These are phyloP conservation scores for Starmerella potacharoeniae DNA, from an alignment of 805 yeast genomes.

Conservation along the genomic window DNA sequence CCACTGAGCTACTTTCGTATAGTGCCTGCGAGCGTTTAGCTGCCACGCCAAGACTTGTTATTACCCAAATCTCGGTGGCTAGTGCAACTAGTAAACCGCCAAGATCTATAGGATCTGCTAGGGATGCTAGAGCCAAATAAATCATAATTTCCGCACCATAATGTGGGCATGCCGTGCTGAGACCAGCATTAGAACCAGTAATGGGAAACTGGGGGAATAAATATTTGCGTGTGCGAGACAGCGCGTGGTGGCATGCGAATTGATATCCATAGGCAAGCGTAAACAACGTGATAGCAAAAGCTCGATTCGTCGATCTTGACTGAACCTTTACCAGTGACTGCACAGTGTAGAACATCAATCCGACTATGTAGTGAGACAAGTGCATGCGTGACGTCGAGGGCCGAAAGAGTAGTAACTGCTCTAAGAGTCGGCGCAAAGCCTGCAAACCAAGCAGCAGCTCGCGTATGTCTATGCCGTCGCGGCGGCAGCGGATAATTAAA, in stretches of 20 bases:
- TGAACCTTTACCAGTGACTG: conserved; percentile 10
- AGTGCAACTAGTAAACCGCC: conserved; percentile 13
- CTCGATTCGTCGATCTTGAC: background rate
- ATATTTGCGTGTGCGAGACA: conserved; percentile 44
- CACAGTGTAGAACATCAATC: conserved; percentile 38
- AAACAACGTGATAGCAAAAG: conserved; percentile 23
- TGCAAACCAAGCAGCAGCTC: conserved; percentile 31
- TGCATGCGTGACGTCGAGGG: conserved; percentile 40
- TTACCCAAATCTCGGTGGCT: conserved; percentile 27
- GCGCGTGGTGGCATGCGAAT: conserved; percentile 36
- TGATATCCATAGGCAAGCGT: conserved; percentile 37
- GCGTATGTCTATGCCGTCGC: conserved; percentile 1
- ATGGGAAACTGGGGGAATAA: conserved; percentile 37
- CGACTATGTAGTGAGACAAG: conserved; percentile 47
- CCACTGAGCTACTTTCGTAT: conserved; percentile 21
- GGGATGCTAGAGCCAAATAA: conserved; percentile 30
- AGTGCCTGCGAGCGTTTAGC: conserved; percentile 41
- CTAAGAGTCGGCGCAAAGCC: conserved; percentile 39
- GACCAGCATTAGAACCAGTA: conserved; percentile 24
- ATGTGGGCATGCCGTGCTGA: conserved; percentile 45
- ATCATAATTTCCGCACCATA: conserved; percentile 48
- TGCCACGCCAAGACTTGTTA: conserved; percentile 38
- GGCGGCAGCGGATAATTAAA: background rate
- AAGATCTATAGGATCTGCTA: conserved; percentile 11
- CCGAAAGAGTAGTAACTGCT: conserved; percentile 37